Evolutionary conservation across 768 basidiomycete species (phyloP), one percentile per base, ranked within the genome.

Genomic region (Lactarius tabidus): DNA sequence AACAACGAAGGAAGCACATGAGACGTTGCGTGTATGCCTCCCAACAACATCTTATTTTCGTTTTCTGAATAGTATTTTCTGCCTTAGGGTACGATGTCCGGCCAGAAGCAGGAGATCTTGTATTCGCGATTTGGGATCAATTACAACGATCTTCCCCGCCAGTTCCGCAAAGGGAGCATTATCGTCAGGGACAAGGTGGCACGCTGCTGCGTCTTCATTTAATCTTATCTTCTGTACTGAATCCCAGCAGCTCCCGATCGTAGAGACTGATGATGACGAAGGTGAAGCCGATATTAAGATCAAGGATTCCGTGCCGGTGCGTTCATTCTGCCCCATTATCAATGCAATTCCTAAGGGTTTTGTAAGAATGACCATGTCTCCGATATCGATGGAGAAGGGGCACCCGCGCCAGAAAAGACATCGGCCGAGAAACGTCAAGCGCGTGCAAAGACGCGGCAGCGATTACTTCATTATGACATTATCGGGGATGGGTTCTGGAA

Each of bases 71-170:
- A 39, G 53, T n/a, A 51, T 15, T 35, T 35, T 29, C 63, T 57
- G 20, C 62, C 0, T 28, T 26, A 98, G 95, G 93, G 95, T 1
- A 97, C 95, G 0, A 80, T 91, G 35, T 91, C 97, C 9, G 85
- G 86, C 60, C 84, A 90, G 67, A 99, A 99, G 77, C 84, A 99
- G 67, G 96, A 98, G 75, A 88, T 98, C 5, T 79, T 99, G 2
- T 95, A 88, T 77, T 79, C 83, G 15, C 82, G 81, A 17, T 98
- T 95, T 71, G 80, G 82, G 5, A 85, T 96, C 70, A 98, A 98
- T 74, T 99, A 98, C 73, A 96, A 91, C 68, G 76, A 81, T 7
- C 74, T 95, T 6, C 81, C 88, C 10, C 79, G 81, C 1, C 81
- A 88, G 64, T 96, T 83, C 71, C 79, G 90, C 58, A 96, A 95